These are phyloP conservation scores for Pseudogymnoascus sp. DNA, from an alignment of 2,329 filamentous ascomycete species.

Conservation along the genomic window DNA sequence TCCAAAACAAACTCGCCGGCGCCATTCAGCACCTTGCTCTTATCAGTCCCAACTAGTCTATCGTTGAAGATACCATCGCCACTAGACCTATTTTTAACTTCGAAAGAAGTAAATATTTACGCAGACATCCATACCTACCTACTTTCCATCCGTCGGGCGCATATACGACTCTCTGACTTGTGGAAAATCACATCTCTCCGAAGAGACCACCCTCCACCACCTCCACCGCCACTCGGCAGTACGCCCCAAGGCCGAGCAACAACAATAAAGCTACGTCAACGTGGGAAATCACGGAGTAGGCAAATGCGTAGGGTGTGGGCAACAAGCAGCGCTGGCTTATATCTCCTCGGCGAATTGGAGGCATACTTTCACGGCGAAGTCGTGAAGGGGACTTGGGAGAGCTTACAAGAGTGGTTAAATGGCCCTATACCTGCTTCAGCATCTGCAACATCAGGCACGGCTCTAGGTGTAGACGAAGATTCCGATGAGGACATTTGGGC, in stretches of 20 bases:
- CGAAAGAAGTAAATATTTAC: constrained; percentile 69
- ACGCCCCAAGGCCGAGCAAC: constrained; percentile 51
- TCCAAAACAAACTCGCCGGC: constrained; percentile 14
- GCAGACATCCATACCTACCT: constrained; percentile 83
- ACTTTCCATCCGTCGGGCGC: constrained; percentile 73
- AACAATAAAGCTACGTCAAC: constrained; percentile 53
- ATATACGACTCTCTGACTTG: constrained; percentile 73
- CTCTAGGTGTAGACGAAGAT: constrained; percentile 11
- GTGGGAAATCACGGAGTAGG: constrained; percentile 53
- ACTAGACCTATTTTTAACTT: constrained; percentile 76
- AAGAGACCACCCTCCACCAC: constrained; percentile 66
- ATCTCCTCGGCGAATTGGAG: constrained; percentile 81
- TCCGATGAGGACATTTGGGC: constrained; percentile 38
- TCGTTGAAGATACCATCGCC: constrained; percentile 68
- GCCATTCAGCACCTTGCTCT: constrained; percentile 71
- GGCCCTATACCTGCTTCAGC: constrained; percentile 13
- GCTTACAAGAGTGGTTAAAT: constrained; percentile 69
- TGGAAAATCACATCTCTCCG: constrained; percentile 80
- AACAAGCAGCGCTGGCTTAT: constrained; percentile 76
- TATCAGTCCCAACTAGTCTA: constrained; percentile 67
- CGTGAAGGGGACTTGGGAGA: constrained; percentile 70
- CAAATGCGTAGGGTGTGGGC: constrained; percentile 83
- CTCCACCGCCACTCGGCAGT: constrained; percentile 54
- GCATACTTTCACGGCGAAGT: constrained; percentile 87
- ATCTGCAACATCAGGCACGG: constrained; percentile 10